Conservation (phyloP, 164 flowering plant genomes). For the Vitis cinerea region DNA sequence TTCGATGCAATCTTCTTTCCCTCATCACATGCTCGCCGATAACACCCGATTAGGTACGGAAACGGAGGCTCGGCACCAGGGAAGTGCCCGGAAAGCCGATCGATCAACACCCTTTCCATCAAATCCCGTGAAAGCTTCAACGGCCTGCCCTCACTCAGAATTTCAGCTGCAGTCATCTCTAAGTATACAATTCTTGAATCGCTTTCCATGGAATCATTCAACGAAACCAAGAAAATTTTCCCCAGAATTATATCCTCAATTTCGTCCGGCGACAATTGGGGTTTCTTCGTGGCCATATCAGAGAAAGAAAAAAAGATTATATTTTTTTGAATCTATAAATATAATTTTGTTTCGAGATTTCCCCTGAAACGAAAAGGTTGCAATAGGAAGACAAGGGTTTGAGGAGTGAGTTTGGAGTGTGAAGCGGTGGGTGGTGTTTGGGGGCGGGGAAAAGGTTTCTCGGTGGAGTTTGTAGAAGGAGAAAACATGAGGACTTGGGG, state of each 20-base stretch:
- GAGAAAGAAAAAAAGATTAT: neutral
- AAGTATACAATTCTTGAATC: constrained; percentile 62
- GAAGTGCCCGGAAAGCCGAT: constrained; percentile 65
- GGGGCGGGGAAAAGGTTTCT: too few relatives aligned
- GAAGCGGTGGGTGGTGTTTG: too few relatives aligned
- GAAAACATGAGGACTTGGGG: too few relatives aligned
- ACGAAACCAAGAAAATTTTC: constrained; percentile 68
- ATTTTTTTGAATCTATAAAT: too few relatives aligned
- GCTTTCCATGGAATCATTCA: constrained; percentile 41
- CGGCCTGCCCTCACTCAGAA: constrained; percentile 75
- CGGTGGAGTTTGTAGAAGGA: too few relatives aligned
- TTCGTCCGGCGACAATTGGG: constrained; percentile 60
- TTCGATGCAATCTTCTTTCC: constrained; percentile 64
- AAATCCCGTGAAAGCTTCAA: constrained; percentile 56
- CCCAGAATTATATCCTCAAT: constrained; percentile 84
- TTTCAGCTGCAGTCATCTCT: constrained; percentile 85
- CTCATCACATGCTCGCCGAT: constrained; percentile 80
- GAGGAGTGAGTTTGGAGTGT: too few relatives aligned
- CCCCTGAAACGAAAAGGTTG: too few relatives aligned
- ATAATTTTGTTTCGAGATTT: too few relatives aligned
- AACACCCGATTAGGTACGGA: constrained; percentile 64
- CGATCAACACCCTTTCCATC: constrained; percentile 76
- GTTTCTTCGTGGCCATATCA: constrained; percentile 61
- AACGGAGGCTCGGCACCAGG: constrained; percentile 69
- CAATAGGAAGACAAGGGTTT: too few relatives aligned